phyloP scores from a whole-genome alignment of 148 eudicot species.

The Dianthus caryophyllus region DNA sequence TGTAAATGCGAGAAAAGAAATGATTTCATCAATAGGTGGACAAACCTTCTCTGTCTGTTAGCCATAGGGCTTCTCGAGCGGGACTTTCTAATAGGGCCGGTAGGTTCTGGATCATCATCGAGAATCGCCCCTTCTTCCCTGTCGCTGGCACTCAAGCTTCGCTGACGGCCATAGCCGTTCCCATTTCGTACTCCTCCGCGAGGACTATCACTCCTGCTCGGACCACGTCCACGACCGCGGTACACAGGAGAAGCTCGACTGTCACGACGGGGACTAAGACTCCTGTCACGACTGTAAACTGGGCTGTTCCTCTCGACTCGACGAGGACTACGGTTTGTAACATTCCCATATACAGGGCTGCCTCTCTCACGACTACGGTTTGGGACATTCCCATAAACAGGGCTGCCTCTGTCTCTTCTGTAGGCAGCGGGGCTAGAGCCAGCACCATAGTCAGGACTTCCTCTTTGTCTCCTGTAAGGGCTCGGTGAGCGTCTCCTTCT shows the following conservation, averaged over 20 bases:
- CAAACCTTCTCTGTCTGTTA: constrained; percentile 42
- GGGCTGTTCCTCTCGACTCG: constrained; percentile 54
- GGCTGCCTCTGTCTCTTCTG: constrained; percentile 58
- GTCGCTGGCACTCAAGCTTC: constrained; percentile 23
- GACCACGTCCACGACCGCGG: constrained; percentile 12
- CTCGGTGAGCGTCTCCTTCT: constrained; percentile 59
- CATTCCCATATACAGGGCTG: constrained; percentile 62
- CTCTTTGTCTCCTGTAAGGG: constrained; percentile 48
- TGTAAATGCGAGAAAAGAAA: not conserved
- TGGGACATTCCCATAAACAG: constrained; percentile 50
- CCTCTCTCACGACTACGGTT: constrained; percentile 49
- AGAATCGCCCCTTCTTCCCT: constrained; percentile 38
- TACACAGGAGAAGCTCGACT: constrained; percentile 18
- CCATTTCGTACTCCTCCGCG: constrained; percentile 36
- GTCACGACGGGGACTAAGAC: constrained; percentile 15
- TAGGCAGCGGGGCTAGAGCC: constrained; percentile 43
- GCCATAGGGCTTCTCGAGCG: constrained; percentile 33
- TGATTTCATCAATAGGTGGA: not conserved
- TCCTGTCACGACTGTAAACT: constrained; percentile 38
- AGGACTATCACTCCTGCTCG: constrained; percentile 34
- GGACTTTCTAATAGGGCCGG: constrained; percentile 29
- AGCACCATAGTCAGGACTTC: constrained; percentile 57
- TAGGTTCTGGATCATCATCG: constrained; percentile 32
- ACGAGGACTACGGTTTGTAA: constrained; percentile 43
- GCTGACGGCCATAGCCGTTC: constrained; percentile 40